Conservation (phyloP, 352 stramenopile genomes). For the Pythium plurisporium region DNA sequence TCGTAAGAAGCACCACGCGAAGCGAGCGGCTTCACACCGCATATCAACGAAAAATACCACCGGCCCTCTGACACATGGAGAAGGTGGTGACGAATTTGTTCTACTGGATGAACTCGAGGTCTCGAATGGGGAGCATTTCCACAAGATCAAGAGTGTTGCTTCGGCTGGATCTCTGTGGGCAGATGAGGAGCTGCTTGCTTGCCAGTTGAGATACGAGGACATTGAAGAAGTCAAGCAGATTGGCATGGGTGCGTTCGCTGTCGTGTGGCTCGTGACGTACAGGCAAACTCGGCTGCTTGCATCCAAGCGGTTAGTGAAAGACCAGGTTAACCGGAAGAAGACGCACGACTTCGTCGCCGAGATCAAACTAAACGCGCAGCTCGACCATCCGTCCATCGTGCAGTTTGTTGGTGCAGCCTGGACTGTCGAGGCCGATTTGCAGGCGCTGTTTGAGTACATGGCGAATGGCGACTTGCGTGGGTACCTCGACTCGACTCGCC, state of each 20-base stretch:
- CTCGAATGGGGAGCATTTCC: too few species aligned
- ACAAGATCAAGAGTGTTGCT: too few species aligned
- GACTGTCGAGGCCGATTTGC: constrained; percentile 50
- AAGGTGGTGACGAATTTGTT: neutral
- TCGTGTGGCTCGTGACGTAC: neutral
- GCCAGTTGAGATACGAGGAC: constrained; percentile 41
- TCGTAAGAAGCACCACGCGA: neutral
- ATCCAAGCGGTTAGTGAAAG: neutral
- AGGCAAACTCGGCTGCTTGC: neutral
- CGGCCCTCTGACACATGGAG: neutral
- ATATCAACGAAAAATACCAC: neutral
- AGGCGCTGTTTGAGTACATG: constrained; percentile 69
- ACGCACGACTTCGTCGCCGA: constrained; percentile 55
- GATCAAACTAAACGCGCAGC: constrained; percentile 60
- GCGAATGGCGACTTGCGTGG: constrained; percentile 46
- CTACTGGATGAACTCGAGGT: neutral
- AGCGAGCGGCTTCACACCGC: neutral
- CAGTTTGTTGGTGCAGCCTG: constrained; percentile 62
- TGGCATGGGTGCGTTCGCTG: neutral
- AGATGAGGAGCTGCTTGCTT: constrained; percentile 45
- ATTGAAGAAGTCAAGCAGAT: constrained; percentile 32
- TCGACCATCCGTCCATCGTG: constrained; percentile 66
- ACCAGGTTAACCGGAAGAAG: constrained; percentile 33
- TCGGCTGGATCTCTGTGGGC: constrained; percentile 56
- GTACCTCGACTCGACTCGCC: constrained; percentile 31